A percentile compares a stretch with the other conserved stretches of the same genome.
Conservation (phyloP, 2,329 filamentous ascomycete species). For the Aspergillus sp. region DNA sequence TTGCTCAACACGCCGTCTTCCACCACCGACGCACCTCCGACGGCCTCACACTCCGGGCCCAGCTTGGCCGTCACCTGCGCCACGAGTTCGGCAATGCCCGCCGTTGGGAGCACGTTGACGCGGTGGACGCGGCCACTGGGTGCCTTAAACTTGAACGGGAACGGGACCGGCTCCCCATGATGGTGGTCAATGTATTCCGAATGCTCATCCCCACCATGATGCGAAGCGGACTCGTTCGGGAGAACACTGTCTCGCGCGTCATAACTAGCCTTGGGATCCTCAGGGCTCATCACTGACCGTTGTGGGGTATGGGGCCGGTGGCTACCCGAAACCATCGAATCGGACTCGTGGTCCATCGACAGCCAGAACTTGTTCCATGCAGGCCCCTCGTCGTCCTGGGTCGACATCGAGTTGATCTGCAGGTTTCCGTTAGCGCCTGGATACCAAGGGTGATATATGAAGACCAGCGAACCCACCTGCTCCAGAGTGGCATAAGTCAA, state of each 20-base stretch:
- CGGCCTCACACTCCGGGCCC: conserved; percentile 74
- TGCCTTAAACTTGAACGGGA: conserved; percentile 99
- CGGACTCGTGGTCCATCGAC: conserved; percentile 89
- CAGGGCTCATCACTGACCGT: conserved; percentile 79
- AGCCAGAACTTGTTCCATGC: conserved; percentile 99
- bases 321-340: conserved; percentile 92
- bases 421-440: conserved; percentile 4
- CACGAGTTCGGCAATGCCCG: conserved; percentile 79
- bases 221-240: conserved; percentile 91
- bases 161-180: conserved; percentile 67
- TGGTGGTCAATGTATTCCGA: conserved; percentile 65
- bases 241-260: conserved; percentile 82
- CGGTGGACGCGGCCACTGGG: conserved; percentile 92
- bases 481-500: conserved; percentile 97
- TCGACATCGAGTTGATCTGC: conserved; percentile 85
- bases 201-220: conserved; percentile 80
- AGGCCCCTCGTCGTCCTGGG: conserved; percentile 84
- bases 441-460: neutral
- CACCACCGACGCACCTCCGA: conserved; percentile 76
- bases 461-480: conserved; percentile 60
- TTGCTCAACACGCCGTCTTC: conserved; percentile 76
- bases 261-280: conserved; percentile 59
- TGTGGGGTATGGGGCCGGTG: conserved; percentile 68
- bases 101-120: conserved; percentile 76
- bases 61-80: conserved; percentile 78